Percentiles rank a stretch among this genome's conserved stretches.
phyloP scores from a whole-genome alignment of 768 basidiomycete species.

The Lactarius deliciosus region DNA sequence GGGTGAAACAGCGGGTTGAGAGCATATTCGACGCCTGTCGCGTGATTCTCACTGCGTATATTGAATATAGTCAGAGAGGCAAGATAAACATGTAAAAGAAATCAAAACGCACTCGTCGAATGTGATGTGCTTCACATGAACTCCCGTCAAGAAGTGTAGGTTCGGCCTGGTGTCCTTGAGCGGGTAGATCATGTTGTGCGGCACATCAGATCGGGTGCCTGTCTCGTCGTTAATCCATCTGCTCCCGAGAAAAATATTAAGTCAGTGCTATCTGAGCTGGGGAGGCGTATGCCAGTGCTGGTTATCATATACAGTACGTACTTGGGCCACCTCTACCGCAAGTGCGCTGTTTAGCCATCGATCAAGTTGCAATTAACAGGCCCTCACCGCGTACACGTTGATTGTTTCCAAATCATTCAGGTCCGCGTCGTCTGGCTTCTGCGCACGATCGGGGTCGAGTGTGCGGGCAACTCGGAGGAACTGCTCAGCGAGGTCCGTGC shows the following conservation, averaged over 20 bases:
- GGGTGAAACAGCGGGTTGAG: conserved; percentile 24
- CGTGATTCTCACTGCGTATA: conserved; percentile 28
- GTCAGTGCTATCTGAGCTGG: background rate
- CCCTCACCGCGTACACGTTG: conserved; percentile 29
- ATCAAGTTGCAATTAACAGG: background rate
- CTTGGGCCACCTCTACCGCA: conserved; percentile 53
- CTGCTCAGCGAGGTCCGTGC: conserved; percentile 32
- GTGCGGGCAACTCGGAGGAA: conserved; percentile 32
- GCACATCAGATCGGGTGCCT: conserved; percentile 55
- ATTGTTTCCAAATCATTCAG: conserved; percentile 31
- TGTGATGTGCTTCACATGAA: conserved; percentile 38
- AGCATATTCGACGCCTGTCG: conserved; percentile 23
- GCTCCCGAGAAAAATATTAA: background rate
- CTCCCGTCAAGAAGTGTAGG: conserved; percentile 37
- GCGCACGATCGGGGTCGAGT: conserved; percentile 29
- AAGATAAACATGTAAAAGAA: conserved; percentile 31
- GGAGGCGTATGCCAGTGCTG: background rate
- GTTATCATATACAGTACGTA: conserved; percentile 34
- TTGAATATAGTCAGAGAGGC: conserved; percentile 12
- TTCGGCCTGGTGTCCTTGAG: conserved; percentile 37
- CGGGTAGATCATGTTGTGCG: conserved; percentile 44
- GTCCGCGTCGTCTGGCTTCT: conserved; percentile 24
- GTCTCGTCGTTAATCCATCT: conserved; percentile 54
- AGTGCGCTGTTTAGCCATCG: conserved; percentile 13
- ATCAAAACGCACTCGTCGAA: conserved; percentile 35